Base-by-base conservation (phyloP, 2,329 filamentous ascomycete species). In the Diaporthe destruens region DNA sequence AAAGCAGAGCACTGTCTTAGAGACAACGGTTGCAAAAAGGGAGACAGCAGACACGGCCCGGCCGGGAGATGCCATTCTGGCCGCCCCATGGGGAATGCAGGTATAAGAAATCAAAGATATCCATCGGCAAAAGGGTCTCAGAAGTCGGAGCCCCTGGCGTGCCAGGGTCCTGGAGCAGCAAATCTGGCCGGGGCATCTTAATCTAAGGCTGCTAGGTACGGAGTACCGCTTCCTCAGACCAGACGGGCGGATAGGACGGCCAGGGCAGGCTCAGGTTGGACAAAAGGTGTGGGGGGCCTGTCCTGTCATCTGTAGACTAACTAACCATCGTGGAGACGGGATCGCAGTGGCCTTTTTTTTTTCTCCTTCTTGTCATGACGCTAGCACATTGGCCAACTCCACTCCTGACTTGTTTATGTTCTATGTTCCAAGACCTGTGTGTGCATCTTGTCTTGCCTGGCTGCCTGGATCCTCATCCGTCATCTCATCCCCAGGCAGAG, bases 71-170 rank as follows among this genome's bases (percentile, higher is more conserved):
- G 61, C 61, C 61, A 65, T 51, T 51, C 32, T 65, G 44, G 61
- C 29, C 29, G 61, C 42, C 61, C 61, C 44, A 65, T 51, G 61
- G 61, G 59, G 61, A 65, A 65, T 65, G 61, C 34, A 36, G 61
- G 47, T 25, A 65, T 51, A 51, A 51, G 29, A 39, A 25, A 51
- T 49, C 44, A 51, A 51, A 65, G 61, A 65, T 65, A 65, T 65
- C 61, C 61, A 65, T 65, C 61, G 61, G 51, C 61, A 65, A 23
- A 25, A 25, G 44, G 61, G 61, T 65, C 44, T 65, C 61, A 65
- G 44, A 51, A 23, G 29, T 53, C 61, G 25, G 44, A 51, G 29
- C 59, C 59, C 44, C 61, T 32, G 44, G 44, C 44, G 29, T n/a
- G 39, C 44, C 42, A 34, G 59, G 59, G 59, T 63, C 59, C 39